Base-by-base conservation (phyloP, 768 basidiomycete genomes). In the Obba rivulosa region DNA sequence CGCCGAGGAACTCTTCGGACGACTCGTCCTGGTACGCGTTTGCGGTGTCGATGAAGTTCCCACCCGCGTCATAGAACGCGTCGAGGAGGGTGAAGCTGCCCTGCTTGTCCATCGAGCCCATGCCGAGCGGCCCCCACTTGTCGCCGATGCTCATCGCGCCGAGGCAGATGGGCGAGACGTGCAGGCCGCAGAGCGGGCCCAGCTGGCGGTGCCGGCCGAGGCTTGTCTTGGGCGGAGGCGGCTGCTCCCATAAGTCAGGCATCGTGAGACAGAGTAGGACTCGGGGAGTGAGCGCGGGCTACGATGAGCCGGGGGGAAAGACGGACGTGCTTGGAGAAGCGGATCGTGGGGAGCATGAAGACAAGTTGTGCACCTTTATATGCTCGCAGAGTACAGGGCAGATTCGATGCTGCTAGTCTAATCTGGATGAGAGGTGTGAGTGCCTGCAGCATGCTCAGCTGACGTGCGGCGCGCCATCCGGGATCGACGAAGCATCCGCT, bases 141-240 rank as follows among this genome's bases (percentile, higher is more conserved):
- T 75, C 69, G 7, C 76, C 74, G 31, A 77, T 70, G 60, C 65
- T 74, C 74, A 74, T 72, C 8, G 67, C 76, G 2, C 77, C 76
- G 23, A 79, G 70, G 24, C 65, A 63, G 20, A 79, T 57, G 0
- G 77, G 75, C 5, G 77, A 79, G 14, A 78, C 77, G 40, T 69
- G 70, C 21, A 78, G 60, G 10, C 73, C 73, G 0, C 75, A 71
- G 11, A 54, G 39, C 4, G 71, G 68, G 0, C 69, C 67, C 13
- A 77, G 61, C 16, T 56, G 54, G 18, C 75, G 70, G 56, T 74
- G 70, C 18, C 55, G 51, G 3, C 57, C 69, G 9, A 69, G 68
- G 36, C 22, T 46, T 2, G 60, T 63, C 36, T 44, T 14, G 3
- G 62, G 61, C 13, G 36, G 31, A 7, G 62, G 57, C 14, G 60